Conservation (phyloP, 768 basidiomycete genomes). For the Calocera viscosa region DNA sequence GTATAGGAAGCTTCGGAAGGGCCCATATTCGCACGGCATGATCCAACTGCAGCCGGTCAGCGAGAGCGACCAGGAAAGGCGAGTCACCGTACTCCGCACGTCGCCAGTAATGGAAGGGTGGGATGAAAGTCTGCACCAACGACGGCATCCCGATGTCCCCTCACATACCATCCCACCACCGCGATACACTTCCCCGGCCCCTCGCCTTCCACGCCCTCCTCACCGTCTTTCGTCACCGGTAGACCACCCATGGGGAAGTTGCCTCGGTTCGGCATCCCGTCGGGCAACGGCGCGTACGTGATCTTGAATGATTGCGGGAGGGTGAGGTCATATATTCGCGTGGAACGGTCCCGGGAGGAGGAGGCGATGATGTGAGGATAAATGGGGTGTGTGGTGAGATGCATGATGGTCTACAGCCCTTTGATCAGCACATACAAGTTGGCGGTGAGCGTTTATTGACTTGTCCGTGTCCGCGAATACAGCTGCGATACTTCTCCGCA, state of each 20-base stretch:
- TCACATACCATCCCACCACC: background rate
- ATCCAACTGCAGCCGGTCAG: background rate
- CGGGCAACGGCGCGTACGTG: background rate
- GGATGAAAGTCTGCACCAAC: slow-evolving; percentile 2
- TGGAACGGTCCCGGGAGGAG: background rate
- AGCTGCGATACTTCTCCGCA: background rate
- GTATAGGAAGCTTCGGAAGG: background rate
- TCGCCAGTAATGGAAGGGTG: background rate
- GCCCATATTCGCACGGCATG: slow-evolving; percentile 1
- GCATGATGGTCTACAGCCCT: background rate
- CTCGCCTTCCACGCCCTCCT: background rate
- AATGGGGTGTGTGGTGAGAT: background rate
- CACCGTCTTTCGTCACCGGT: background rate
- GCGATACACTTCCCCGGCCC: slow-evolving; percentile 2
- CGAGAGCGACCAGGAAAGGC: background rate
- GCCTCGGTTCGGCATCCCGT: slow-evolving; percentile 7
- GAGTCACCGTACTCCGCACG: background rate
- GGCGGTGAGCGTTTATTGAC: background rate
- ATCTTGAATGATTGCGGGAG: background rate
- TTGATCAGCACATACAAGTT: background rate
- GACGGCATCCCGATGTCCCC: background rate
- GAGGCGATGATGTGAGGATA: slow-evolving; percentile 4
- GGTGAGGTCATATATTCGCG: slow-evolving; percentile 3
- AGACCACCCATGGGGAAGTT: slow-evolving; percentile 3
- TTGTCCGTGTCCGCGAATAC: background rate